Evolutionary conservation across 164 flowering plant genomes (phyloP), one percentile per base, ranked within the genome.

Genomic region (Piper longum): DNA sequence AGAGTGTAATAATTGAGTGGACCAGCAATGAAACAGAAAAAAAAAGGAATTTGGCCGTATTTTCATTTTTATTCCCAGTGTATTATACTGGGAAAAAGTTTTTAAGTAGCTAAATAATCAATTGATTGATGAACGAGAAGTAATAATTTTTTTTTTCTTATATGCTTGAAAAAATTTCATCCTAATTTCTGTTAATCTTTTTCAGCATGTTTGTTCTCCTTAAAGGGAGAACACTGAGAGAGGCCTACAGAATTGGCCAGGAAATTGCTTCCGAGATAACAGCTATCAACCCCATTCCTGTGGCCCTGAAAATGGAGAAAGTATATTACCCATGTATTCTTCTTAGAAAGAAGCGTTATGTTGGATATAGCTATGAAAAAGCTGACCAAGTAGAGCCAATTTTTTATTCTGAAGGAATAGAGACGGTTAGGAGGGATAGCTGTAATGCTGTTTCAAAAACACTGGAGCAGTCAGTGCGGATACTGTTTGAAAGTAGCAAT

Each of bases 321-420:
- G 93, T 95, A 56, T 88, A 95, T 65, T 74, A 77, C 54, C 87
- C 91, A 0, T 95, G 97, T 73, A 81, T 91, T 70, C 93, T 95
- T 55, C 84, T 90, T 61, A 88, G 97, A 40, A 95, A 90, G 80
- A 91, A 91, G 67, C 90, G 96, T 13, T 95, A 95, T 81, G 97
- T 90, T 75, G 99, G 99, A 41, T 93, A 85, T 73, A 93, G 99
- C 59, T 93, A 88, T 69, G 99, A 90, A 76, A 87, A 74, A 67
- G 82, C 84, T 64, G 84, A 85, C 43, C 97, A 95, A 72, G 62
- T 16, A 44, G 79, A 78, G 60, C 96, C 96, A 19, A 16, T 70
- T 1, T 95, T 95, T 82, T 95, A 88, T 80, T 97, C 99, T 52
- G 88, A 93, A 80, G 99, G 99, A 56, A 88, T 93, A 73, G 99